These are phyloP conservation scores for Naganishia liquefaciens DNA, from an alignment of 1,284 basidiomycete species.

Conservation along the genomic window DNA sequence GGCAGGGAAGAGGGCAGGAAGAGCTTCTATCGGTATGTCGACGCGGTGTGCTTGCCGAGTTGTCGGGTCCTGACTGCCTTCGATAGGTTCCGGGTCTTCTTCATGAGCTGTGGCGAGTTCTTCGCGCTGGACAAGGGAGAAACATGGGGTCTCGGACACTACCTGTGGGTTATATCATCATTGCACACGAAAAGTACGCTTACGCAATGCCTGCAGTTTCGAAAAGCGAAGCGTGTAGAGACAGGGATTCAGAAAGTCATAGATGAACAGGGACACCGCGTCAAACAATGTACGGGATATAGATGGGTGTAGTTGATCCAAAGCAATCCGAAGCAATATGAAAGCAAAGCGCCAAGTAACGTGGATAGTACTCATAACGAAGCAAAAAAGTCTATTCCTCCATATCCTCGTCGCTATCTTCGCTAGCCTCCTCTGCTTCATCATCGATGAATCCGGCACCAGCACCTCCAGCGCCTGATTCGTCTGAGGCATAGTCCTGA, in stretches of 20 bases:
- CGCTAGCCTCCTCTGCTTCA: conserved; percentile 28
- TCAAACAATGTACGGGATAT: conserved; percentile 9
- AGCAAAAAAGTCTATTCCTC: conserved; percentile 4
- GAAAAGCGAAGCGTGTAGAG: conserved; percentile 16
- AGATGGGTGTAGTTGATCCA: not conserved
- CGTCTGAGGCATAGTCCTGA: conserved; percentile 29
- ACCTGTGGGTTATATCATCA: conserved; percentile 51
- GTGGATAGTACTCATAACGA: not conserved
- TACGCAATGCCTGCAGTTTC: not conserved
- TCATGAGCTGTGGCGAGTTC: conserved; percentile 72
- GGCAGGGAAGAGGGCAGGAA: conserved; percentile 62
- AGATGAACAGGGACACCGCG: not conserved
- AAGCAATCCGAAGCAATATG: not conserved
- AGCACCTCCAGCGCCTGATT: conserved; percentile 16
- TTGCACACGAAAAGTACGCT: not conserved
- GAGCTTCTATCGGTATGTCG: conserved; percentile 61
- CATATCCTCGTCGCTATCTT: conserved; percentile 27
- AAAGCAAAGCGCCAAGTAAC: not conserved
- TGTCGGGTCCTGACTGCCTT: not conserved
- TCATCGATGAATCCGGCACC: conserved; percentile 29
- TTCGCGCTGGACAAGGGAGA: conserved; percentile 69
- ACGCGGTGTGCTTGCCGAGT: not conserved
- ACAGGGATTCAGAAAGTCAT: not conserved
- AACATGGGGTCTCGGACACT: conserved; percentile 65
- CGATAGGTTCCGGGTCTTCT: conserved; percentile 68